Evolutionary conservation across 345 rosid species (phyloP).

Genomic region (Rhizophora mangle): DNA sequence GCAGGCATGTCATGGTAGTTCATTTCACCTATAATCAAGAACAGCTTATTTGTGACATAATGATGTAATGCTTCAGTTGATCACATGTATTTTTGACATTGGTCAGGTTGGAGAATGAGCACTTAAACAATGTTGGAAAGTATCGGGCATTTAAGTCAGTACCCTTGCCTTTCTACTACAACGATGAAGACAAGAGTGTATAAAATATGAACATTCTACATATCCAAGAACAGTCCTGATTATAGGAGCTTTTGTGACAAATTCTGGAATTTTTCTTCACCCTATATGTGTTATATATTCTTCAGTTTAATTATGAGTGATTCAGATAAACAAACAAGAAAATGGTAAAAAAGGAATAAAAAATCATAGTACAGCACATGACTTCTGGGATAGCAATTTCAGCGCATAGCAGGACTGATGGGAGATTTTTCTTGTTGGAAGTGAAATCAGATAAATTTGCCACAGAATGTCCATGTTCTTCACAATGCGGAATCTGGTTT

Average conservation of each 20-base stretch:
- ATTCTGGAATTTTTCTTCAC: background rate
- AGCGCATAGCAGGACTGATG: too few relatives aligned
- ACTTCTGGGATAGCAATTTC: too few relatives aligned
- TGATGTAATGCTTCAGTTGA: too few relatives aligned
- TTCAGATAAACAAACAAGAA: background rate
- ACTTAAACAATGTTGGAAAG: conserved; percentile 77
- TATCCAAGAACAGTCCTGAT: background rate
- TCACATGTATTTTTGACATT: background rate
- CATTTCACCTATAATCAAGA: too few relatives aligned
- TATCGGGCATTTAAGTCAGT: conserved; percentile 76
- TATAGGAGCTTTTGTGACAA: too few relatives aligned
- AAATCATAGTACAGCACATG: background rate
- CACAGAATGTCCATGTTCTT: too few relatives aligned
- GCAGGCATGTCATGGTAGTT: too few relatives aligned
- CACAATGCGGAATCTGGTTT: background rate
- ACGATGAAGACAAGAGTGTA: conserved; percentile 26
- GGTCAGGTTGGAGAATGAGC: conserved; percentile 82
- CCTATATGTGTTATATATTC: background rate
- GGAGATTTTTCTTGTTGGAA: too few relatives aligned
- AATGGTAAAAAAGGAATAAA: background rate
- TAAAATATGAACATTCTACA: conserved; percentile 3
- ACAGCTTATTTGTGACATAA: too few relatives aligned
- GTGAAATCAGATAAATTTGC: too few relatives aligned
- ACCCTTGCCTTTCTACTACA: conserved; percentile 60
- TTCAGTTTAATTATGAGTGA: too few relatives aligned